Evolutionary conservation across 73 alveolate genomes (phyloP).

Genomic region (Tetrahymena malaccensis): DNA sequence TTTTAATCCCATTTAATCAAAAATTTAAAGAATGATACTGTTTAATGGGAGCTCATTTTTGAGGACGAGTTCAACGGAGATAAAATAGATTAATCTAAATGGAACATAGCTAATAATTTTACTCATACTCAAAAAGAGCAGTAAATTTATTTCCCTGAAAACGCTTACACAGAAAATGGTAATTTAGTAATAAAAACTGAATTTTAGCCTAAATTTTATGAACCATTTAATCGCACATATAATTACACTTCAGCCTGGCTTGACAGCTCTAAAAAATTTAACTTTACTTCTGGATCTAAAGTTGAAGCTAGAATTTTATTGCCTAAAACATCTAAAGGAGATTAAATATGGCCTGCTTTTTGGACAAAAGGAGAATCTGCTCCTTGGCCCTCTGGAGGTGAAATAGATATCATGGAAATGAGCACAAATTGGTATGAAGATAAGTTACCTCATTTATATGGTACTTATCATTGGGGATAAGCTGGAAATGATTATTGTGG

Average conservation of each 20-base stretch:
- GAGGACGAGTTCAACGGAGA: not conserved
- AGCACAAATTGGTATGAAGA: not conserved
- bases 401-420: not conserved
- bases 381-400: not conserved
- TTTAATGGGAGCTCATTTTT: not conserved
- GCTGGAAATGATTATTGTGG: not conserved
- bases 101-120: not conserved
- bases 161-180: not conserved
- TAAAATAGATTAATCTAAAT: not conserved
- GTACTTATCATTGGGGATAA: not conserved
- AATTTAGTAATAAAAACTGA: not conserved
- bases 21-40: not conserved
- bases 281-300: not conserved
- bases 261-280: not conserved
- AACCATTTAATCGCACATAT: not conserved
- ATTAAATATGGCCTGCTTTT: not conserved
- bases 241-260: not conserved
- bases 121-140: not conserved
- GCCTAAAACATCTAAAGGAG: not conserved
- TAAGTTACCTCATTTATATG: not conserved
- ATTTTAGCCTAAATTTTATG: not conserved
- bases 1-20: not conserved
- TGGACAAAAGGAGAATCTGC: not conserved
- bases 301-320: not conserved
- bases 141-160: not conserved